Percentiles rank a stretch among this genome's conserved stretches.
Conservation (phyloP, 1,139 yeast species). For the Hansenula anomala region DNA sequence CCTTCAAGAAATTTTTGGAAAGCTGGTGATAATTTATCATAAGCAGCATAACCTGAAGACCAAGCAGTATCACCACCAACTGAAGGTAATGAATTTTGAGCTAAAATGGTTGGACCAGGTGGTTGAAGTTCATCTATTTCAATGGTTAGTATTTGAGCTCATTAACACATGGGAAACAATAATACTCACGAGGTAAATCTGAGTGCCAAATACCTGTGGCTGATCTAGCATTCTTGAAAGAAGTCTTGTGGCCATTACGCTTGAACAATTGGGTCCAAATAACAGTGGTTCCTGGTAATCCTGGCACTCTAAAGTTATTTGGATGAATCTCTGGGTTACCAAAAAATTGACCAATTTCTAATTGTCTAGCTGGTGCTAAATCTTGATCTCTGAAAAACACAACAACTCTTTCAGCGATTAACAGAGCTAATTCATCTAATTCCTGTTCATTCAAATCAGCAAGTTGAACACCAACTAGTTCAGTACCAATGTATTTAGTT, state of each 20-base stretch:
- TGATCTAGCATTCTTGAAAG: background rate
- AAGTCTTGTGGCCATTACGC: background rate
- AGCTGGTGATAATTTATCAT: slow-evolving; percentile 44
- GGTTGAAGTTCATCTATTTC: slow-evolving; percentile 35
- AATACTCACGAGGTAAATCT: slow-evolving; percentile 41
- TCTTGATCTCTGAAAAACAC: slow-evolving; percentile 44
- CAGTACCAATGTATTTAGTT: slow-evolving; percentile 47
- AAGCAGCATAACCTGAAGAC: slow-evolving; percentile 46
- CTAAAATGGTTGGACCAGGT: slow-evolving; percentile 35
- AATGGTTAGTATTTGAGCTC: too few species aligned
- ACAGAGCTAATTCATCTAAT: slow-evolving; percentile 47
- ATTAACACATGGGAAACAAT: too few species aligned
- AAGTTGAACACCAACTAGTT: slow-evolving; percentile 47
- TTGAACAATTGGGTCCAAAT: slow-evolving; percentile 43
- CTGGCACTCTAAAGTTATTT: slow-evolving; percentile 19
- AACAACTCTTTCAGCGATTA: slow-evolving; percentile 45
- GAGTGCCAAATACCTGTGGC: slow-evolving; percentile 31
- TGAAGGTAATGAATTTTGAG: slow-evolving; percentile 36
- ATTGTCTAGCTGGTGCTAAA: slow-evolving; percentile 37
- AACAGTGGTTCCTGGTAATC: slow-evolving; percentile 41
- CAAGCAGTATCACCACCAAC: slow-evolving; percentile 49
- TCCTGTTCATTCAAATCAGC: slow-evolving; percentile 43
- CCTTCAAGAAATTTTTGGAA: slow-evolving; percentile 44
- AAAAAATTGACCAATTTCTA: slow-evolving; percentile 38
- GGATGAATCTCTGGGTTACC: slow-evolving; percentile 45